phyloP scores from a whole-genome alignment of 2,329 filamentous ascomycete genomes.

The Knufia petricola region DNA sequence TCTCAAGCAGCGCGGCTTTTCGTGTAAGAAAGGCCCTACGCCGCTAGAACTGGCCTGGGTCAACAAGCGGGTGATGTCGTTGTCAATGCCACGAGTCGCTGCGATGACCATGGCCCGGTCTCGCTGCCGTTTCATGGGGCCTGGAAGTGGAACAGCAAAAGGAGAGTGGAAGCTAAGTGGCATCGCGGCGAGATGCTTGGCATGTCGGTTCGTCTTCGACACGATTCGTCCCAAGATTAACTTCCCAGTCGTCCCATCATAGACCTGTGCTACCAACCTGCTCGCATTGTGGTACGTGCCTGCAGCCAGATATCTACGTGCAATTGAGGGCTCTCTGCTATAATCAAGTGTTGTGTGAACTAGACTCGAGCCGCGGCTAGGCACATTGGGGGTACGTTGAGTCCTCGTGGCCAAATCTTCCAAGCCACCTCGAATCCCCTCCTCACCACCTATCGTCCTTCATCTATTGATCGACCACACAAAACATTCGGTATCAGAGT shows the following conservation, averaged over 20 bases:
- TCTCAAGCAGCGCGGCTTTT: too few relatives aligned
- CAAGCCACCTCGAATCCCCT: background rate
- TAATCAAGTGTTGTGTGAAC: background rate
- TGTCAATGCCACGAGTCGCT: background rate
- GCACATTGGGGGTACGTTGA: background rate
- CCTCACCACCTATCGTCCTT: background rate
- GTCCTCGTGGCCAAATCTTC: background rate
- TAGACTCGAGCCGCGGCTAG: background rate
- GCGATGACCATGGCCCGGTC: too few relatives aligned
- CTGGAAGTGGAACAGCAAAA: background rate
- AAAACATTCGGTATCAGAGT: background rate
- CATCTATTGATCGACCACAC: background rate
- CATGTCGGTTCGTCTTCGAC: conserved; percentile 1
- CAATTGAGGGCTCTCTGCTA: background rate
- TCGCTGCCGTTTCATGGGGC: too few relatives aligned
- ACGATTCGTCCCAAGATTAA: conserved; percentile 2
- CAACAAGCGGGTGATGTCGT: too few relatives aligned
- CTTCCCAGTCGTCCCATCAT: conserved; percentile 7
- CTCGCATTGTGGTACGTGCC: background rate
- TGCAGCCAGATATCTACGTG: background rate
- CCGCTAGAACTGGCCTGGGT: too few relatives aligned
- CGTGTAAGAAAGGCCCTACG: too few relatives aligned
- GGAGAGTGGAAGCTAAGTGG: background rate
- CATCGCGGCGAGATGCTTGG: background rate
- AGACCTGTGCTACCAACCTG: background rate